Conservation (phyloP, 1,139 yeast species). For the Candida sanyaensis region DNA sequence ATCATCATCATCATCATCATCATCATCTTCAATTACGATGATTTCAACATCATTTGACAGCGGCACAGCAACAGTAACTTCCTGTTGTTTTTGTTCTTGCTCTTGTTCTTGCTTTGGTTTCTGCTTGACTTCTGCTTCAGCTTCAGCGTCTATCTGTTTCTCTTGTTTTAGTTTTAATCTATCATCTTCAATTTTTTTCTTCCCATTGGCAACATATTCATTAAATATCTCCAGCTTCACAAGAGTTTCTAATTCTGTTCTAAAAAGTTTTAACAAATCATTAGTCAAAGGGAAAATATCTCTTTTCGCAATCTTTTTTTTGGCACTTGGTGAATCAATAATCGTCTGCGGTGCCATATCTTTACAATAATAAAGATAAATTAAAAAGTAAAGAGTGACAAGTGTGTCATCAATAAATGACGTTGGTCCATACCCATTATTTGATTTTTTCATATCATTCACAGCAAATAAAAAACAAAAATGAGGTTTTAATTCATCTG, state of each 20-base stretch:
- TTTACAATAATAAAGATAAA: slow-evolving; percentile 34
- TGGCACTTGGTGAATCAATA: slow-evolving; percentile 35
- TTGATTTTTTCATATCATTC: slow-evolving; percentile 67
- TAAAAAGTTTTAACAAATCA: slow-evolving; percentile 33
- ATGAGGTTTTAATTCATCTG: slow-evolving; percentile 29
- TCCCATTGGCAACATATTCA: slow-evolving; percentile 22
- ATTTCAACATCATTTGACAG: not conserved
- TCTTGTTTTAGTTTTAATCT: slow-evolving; percentile 1
- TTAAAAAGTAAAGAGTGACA: slow-evolving; percentile 58
- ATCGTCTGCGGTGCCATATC: slow-evolving; percentile 1
- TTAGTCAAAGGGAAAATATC: slow-evolving; percentile 45
- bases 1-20: not conserved
- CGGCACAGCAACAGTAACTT: not conserved
- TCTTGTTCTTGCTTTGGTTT: not conserved
- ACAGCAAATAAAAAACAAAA: slow-evolving; percentile 53
- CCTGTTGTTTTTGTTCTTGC: not conserved
- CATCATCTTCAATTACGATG: not conserved
- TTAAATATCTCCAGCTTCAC: slow-evolving; percentile 34
- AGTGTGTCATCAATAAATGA: slow-evolving; percentile 75
- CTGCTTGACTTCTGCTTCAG: not conserved
- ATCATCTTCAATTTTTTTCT: not conserved
- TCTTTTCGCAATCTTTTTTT: slow-evolving; percentile 45
- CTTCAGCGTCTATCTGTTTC: not conserved
- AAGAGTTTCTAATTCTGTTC: slow-evolving; percentile 32
- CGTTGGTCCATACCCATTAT: slow-evolving; percentile 83